Evolutionary conservation across 2,329 filamentous ascomycete species (phyloP), one percentile per base, ranked within the genome.

Genomic region (Aureobasidium vineae): DNA sequence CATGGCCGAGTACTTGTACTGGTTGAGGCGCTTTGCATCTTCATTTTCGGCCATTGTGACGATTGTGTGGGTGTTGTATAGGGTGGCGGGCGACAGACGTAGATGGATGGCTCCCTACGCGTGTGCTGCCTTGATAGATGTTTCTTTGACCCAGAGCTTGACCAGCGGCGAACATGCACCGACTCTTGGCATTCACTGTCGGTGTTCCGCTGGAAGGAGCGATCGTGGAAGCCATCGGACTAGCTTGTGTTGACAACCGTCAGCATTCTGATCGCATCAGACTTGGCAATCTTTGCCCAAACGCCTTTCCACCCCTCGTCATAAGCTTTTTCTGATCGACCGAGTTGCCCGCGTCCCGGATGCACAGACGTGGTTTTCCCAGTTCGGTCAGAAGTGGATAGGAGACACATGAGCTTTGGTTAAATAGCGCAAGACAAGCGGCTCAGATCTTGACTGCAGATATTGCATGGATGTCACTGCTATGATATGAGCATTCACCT

Each of bases 1-100:
- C 95, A 99, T 98, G 56, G 74, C 75, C 68, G 71, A 72, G 72
- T 77, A 77, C 70, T 77, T 77, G 73, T 77, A 77, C 71, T 77
- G 74, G 60, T 71, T 73, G 67, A 77, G 69, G 60, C 73, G 71
- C 70, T 75, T 75, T 67, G 72, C 74, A 70, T 72, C 72, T 66
- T 73, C 70, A 63, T 73, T 71, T 67, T 71, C 70, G 68, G 72
- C 73, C 74, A 76, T 76, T 68, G 45, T 70, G 53, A 47, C 54
- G 49, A 33, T 47, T 15, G 19, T 65, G 26, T 49, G 28, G 38
- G 49, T 40, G 40, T 33, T 16, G 26, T 59, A 33, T 52, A 15
- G 53, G n/a, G 31, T 26, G 64, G 64, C 54, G 64, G 64, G 64
- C 64, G 64, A 66, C 64, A 66, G 45, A 60, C 64, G 64, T 60